These are phyloP conservation scores for Colletotrichum sidae DNA, from an alignment of 2,329 filamentous ascomycete species.

Conservation along the genomic window DNA sequence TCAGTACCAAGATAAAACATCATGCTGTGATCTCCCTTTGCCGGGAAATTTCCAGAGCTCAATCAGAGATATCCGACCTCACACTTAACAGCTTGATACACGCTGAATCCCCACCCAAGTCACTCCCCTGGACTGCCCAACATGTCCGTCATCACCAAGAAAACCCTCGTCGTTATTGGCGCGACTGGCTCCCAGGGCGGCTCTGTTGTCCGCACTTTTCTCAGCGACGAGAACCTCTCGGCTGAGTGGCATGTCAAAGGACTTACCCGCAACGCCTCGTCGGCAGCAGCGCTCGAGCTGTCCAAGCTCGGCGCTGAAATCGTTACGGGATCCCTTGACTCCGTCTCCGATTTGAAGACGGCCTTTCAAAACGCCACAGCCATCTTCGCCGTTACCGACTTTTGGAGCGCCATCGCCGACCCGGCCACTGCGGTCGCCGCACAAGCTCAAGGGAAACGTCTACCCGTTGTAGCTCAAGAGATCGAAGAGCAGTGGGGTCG, in stretches of 20 bases:
- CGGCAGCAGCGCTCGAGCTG: constrained; percentile 53
- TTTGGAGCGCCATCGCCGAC: constrained; percentile 62
- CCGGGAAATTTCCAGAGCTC: no score
- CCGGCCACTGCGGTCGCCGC: constrained; percentile 46
- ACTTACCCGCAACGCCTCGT: constrained; percentile 58
- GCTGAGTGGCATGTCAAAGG: constrained; percentile 49
- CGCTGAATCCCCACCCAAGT: not conserved
- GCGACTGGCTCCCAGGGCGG: constrained; percentile 23
- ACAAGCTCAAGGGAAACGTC: constrained; percentile 13
- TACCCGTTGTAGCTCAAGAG: constrained; percentile 51
- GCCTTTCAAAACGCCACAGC: constrained; percentile 58
- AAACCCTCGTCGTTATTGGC: constrained; percentile 16
- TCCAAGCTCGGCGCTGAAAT: constrained; percentile 54
- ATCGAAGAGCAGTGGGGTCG: constrained; percentile 62
- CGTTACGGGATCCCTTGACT: constrained; percentile 56
- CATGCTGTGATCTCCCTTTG: no score
- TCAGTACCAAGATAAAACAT: no score
- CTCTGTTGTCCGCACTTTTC: constrained; percentile 8
- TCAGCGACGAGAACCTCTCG: not conserved
- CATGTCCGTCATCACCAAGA: not conserved
- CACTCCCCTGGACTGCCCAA: not conserved
- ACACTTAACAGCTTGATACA: no score
- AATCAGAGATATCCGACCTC: no score
- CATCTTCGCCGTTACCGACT: constrained; percentile 68
- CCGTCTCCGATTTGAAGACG: constrained; percentile 49